Base-by-base conservation (phyloP, 2,329 filamentous ascomycete genomes). In the Aphanocladium album region DNA sequence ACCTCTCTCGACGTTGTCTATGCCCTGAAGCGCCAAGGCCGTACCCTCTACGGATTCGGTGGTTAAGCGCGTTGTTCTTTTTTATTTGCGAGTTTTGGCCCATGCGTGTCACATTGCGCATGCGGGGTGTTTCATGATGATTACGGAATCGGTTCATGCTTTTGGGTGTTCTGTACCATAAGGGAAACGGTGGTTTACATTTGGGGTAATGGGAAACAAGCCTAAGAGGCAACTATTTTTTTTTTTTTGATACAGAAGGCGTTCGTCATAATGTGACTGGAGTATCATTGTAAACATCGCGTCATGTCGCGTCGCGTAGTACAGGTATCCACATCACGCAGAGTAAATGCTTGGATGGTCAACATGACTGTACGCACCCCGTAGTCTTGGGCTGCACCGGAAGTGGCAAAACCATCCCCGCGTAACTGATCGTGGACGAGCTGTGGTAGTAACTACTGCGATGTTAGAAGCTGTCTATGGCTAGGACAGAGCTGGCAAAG, bases 31-130 rank as follows among this genome's bases (percentile, higher is more conserved):
- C 76, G 82, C 72, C 82, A 84, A 76, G 82, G 82, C 70, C 79
- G 86, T 72, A 88, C 88, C 73, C 86, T 90, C 67, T 91, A 90
- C 81, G 88, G 88, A 79, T 90, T 90, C 82, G 88, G 88, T 81
- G 88, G 88, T 82, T 90, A 89, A 52, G 39, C 25, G 54, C 45
- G 25, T 25, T 43, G 33, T 57, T 60, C n/a, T 63, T 47, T 50
- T 41, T 64, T 62, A 65, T 62, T 68, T 71, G 64, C 68, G 70
- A 73, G 68, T 68, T 68, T 63, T 65, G 67, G 57, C 62, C 54
- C 56, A 64, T 61, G 62, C 64, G 61, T 60, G 62, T 60, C 64
- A 45, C 58, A 60, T 49, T 17, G 30, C 59, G 65, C 58, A 58
- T 54, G 66, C 65, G 64, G 67, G 74, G 72, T 75, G 72, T 76